Evolutionary conservation across 352 stramenopile genomes (phyloP).

Genomic region (Phytophthora megakarya): DNA sequence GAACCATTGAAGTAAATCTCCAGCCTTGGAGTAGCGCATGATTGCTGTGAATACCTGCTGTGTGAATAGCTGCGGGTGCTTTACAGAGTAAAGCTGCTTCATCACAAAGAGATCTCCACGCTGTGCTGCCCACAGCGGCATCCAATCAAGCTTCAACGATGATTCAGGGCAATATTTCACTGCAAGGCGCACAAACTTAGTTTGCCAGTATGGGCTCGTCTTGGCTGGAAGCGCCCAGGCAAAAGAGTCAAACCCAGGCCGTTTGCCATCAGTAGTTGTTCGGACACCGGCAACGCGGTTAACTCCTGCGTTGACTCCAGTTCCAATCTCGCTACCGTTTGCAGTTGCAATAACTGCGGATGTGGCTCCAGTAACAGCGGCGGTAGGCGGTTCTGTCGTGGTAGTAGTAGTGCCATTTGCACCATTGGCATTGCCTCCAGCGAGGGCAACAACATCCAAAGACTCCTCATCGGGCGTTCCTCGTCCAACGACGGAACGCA

Average conservation of each 20-base stretch:
- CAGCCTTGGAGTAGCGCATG: slow-evolving; percentile 40
- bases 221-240: slow-evolving; percentile 42
- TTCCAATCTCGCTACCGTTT: slow-evolving; percentile 14
- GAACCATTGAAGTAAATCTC: slow-evolving; percentile 42
- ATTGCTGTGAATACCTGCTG: slow-evolving; percentile 38
- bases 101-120: slow-evolving; percentile 37
- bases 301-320: neutral
- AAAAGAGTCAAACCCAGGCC: slow-evolving; percentile 28
- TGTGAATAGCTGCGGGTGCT: slow-evolving; percentile 42
- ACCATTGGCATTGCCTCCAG: neutral
- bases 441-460: slow-evolving; percentile 12
- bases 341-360: slow-evolving; percentile 3
- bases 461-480: slow-evolving; percentile 17
- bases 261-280: slow-evolving; percentile 8
- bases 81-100: slow-evolving; percentile 25
- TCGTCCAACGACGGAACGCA: slow-evolving; percentile 31
- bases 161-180: slow-evolving; percentile 31
- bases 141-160: slow-evolving; percentile 30
- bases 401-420: neutral
- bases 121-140: slow-evolving; percentile 42
- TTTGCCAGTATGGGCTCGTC: slow-evolving; percentile 34
- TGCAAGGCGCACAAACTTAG: slow-evolving; percentile 28
- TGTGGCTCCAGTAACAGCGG: slow-evolving; percentile 10
- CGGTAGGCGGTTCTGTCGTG: slow-evolving; percentile 3
- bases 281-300: slow-evolving; percentile 10